Evolutionary conservation across 208 protist genomes (phyloP).

Genomic region (Crithidia sp.): DNA sequence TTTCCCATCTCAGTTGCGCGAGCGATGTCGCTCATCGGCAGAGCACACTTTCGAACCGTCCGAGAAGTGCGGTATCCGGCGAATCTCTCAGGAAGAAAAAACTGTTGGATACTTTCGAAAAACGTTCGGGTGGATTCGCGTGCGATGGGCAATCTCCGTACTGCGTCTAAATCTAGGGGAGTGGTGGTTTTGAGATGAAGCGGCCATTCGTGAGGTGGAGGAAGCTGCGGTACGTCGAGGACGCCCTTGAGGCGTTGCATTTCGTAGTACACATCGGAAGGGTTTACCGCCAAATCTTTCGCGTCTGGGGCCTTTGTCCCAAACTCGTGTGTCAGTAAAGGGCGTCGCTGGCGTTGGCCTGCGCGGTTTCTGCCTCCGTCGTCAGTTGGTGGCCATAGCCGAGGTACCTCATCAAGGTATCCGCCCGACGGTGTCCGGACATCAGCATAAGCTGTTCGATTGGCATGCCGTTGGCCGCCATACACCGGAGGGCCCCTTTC

Average conservation of each 20-base stretch:
- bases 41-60: background rate
- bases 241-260: background rate
- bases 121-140: background rate
- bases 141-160: background rate
- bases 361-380: background rate
- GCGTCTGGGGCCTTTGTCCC: background rate
- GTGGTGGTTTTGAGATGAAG: background rate
- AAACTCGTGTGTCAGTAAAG: background rate
- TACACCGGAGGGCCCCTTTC: background rate
- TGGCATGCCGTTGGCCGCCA: background rate
- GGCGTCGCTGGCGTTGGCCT: constrained; percentile 1
- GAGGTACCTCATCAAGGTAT: constrained; percentile 1
- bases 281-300: background rate
- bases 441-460: background rate
- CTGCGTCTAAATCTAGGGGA: background rate
- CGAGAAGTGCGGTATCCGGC: background rate
- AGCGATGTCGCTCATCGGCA: background rate
- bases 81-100: background rate
- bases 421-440: background rate
- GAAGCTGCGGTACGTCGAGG: background rate
- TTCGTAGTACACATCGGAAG: background rate
- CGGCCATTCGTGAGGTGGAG: background rate
- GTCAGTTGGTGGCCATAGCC: constrained; percentile 3
- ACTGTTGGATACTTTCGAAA: background rate
- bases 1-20: background rate